Base-by-base conservation (phyloP, 208 protist species). In the Leishmania gerbilli region DNA sequence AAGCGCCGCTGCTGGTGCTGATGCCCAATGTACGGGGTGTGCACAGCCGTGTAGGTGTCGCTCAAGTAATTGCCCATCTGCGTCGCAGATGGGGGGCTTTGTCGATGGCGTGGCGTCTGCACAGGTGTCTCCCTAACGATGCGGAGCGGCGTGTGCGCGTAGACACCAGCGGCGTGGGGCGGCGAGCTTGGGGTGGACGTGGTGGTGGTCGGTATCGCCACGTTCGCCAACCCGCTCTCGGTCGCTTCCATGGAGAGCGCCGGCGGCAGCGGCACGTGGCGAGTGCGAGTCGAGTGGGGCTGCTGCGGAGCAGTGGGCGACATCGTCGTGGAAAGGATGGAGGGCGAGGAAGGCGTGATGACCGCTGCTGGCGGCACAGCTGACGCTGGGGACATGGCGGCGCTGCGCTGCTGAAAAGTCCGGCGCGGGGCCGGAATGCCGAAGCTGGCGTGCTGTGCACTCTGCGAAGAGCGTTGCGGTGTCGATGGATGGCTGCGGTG, bases 181-280 rank as follows among this genome's bases (percentile, higher is more conserved):
- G 71, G 53, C 19, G 81, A 80, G 9, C 45, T 77, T 1, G 81
- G 76, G 5, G 76, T 69, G 3, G 76, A 68, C 45, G 60, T 77
- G 5, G 42, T 77, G 55, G 76, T 77, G 34, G 37, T 51, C 9
- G 81, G 51, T 27, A 74, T 80, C 13, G 24, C 19, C 47, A 45
- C 5, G 74, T 21, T 31, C 51, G 17, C 1, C 37, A 24, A 53
- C 47, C 7, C 34, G 5, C 2, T 49, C 19, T 17, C 37, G 31
- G 45, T 68, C 3, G 31, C 60, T 15, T 49, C 76, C 27, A 53
- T 7, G 24, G 76, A 79, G 19, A 79, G 64, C 27, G 40, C 19
- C 76, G 60, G 62, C 24, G 76, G 76, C 34, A 51, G 42, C 49
- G 42, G 27, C 42, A 71, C 21, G 37, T 21, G 74, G 31, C 37